Base-by-base conservation (phyloP, 495 filamentous ascomycete species). In the Talaromyces adpressus region DNA sequence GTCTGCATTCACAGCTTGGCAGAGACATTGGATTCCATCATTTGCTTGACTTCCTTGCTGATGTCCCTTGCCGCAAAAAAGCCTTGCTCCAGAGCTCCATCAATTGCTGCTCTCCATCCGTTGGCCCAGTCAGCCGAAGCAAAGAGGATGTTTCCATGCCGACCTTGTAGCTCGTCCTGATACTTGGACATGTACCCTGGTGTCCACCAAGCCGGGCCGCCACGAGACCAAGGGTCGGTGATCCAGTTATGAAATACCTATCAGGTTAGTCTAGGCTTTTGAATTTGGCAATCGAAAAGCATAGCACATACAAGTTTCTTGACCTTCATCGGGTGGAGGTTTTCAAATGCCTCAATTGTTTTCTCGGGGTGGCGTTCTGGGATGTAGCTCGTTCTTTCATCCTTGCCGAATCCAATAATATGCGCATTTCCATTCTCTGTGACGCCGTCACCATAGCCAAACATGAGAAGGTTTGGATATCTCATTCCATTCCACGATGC, bases 11-110 rank as follows among this genome's bases (percentile, higher is more conserved):
- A 45, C 39, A 45, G 39, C 39, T 11, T 45, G 39, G 39, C 39
- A 45, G 39, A 45, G 2, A 45, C 39, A 45, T 6, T 45, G 39
- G 16, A 45, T 45, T 45, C 39, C 39, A 45, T 45, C 39, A 45
- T 45, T 45, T 45, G 39, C 39, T 45, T 45, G 39, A 45, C 7
- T 45, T 45, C 39, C 39, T 45, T 45, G 39, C 39, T 45, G 39
- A 45, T n/a, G 39, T 45, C 39, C 39, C 39, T 45, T 45, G 39
- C 39, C 39, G 39, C 39, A 45, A 60, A 2, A 67, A 68, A 27
- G 3, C 72, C 72, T 39, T 69, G 61, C 57, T 75, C 73, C 41
- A 75, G 59, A 6, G 72, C 70, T 16, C 73, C 73, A 29, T 74
- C 72, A 12, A 75, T 68, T n/a, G 70, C 69, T 2, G 63, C 66